Percentiles rank a stretch among this genome's conserved stretches.
Conservation (phyloP, 495 filamentous ascomycete species). For the Penicillium roqueforti region DNA sequence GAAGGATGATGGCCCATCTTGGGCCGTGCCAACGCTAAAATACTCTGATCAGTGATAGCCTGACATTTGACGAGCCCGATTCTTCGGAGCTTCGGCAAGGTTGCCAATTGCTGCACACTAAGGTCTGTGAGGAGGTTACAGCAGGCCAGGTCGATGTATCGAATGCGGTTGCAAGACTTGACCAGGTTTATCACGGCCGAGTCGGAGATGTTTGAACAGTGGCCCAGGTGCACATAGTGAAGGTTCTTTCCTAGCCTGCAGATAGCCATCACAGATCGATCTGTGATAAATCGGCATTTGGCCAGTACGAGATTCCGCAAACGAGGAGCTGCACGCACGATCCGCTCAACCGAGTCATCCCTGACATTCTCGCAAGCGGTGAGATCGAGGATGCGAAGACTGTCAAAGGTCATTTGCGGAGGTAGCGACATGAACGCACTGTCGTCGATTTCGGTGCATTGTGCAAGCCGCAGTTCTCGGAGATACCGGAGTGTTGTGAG, state of each 20-base stretch:
- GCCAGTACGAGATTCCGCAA: constrained; percentile 89
- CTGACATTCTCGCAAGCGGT: constrained; percentile 79
- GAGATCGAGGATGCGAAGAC: constrained; percentile 88
- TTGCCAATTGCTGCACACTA: constrained; percentile 80
- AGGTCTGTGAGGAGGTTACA: constrained; percentile 84
- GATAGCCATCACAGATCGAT: constrained; percentile 81
- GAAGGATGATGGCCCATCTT: constrained; percentile 45
- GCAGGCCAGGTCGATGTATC: constrained; percentile 96
- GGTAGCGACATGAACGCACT: constrained; percentile 82
- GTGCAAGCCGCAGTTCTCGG: constrained; percentile 80
- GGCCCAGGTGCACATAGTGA: constrained; percentile 92
- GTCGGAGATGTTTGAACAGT: constrained; percentile 90
- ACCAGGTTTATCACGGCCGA: constrained; percentile 77
- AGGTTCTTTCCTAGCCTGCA: constrained; percentile 89
- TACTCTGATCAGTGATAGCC: constrained; percentile 82
- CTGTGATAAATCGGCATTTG: constrained; percentile 90
- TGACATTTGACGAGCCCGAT: constrained; percentile 95
- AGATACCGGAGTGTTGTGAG: constrained; percentile 72
- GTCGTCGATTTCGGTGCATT: constrained; percentile 79
- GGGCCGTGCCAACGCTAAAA: constrained; percentile 71
- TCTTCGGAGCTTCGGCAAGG: constrained; percentile 83
- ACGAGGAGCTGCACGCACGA: constrained; percentile 79
- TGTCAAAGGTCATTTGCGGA: constrained; percentile 59
- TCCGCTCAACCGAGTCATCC: constrained; percentile 81
- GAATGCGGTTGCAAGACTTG: constrained; percentile 81